These are phyloP conservation scores for Fraxinus angustifolia DNA, from an alignment of 305 asterid species.

Conservation along the genomic window DNA sequence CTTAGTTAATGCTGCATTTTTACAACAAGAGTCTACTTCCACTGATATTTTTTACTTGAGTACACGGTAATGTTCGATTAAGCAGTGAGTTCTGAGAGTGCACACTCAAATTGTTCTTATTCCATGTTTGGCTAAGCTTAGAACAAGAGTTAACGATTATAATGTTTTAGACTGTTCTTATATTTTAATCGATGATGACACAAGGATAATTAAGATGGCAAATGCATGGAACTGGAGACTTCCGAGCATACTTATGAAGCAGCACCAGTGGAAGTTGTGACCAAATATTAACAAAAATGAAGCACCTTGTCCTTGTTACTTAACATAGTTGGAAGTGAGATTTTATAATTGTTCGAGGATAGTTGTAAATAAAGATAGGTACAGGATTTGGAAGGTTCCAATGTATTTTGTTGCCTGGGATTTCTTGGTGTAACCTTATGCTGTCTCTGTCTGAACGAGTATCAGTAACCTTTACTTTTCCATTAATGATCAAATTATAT, in stretches of 20 bases:
- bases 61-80: conserved; percentile 24
- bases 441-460: background rate
- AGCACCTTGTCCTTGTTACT: background rate
- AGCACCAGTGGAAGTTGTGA: conserved; percentile 36
- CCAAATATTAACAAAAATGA: conserved; percentile 24
- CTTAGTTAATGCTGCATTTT: conserved; percentile 21
- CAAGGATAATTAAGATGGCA: background rate
- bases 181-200: background rate
- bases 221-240: conserved; percentile 34
- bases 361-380: conserved; percentile 32
- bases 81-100: background rate
- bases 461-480: background rate
- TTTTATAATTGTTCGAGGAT: conserved; percentile 17
- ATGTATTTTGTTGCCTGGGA: conserved; percentile 6
- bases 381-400: background rate
- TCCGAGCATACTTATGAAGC: conserved; percentile 41
- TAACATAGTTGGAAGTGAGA: conserved; percentile 2
- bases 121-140: background rate
- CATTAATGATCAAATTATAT: background rate
- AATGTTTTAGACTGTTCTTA: background rate
- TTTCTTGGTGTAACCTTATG: conserved; percentile 3
- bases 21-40: background rate
- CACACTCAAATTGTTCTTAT: background rate
- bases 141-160: background rate
- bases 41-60: background rate